A percentile compares a stretch with the other conserved stretches of the same genome.
Conservation (phyloP, 2,329 filamentous ascomycete species). For the Phaeosphaeria sp. region DNA sequence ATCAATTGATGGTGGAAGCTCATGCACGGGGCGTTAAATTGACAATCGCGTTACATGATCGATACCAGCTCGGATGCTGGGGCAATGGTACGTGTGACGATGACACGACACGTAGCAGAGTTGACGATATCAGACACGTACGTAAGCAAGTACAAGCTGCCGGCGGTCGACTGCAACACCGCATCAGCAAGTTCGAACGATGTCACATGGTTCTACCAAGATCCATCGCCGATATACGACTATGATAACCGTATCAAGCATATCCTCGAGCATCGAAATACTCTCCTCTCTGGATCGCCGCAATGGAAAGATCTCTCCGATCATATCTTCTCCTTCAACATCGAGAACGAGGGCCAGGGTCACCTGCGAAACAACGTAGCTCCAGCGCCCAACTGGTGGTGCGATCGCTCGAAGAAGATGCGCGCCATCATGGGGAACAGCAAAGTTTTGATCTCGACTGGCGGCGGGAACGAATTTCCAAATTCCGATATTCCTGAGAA, state of each 20-base stretch:
- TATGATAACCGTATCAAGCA: constrained; percentile 12
- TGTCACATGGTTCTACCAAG: constrained; percentile 11
- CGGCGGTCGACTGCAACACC: constrained; percentile 2
- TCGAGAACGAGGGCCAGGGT: constrained; percentile 12
- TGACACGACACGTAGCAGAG: too few species aligned
- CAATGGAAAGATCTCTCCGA: constrained; percentile 11
- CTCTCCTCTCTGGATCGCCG: not conserved
- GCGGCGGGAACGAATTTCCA: constrained; percentile 7
- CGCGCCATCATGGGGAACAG: constrained; percentile 9
- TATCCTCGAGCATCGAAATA: constrained; percentile 3
- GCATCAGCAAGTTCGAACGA: constrained; percentile 6
- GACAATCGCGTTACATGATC: constrained; percentile 11
- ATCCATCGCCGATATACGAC: constrained; percentile 11
- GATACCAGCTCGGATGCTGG: constrained; percentile 11
- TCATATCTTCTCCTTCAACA: constrained; percentile 12
- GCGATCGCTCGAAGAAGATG: constrained; percentile 14
- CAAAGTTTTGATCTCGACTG: constrained; percentile 10
- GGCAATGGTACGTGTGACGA: constrained; percentile 3
- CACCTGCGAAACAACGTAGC: constrained; percentile 9
- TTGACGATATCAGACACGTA: not conserved
- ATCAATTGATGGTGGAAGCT: constrained; percentile 10
- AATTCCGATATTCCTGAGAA: constrained; percentile 8
- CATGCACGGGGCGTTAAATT: constrained; percentile 6
- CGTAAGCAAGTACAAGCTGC: constrained; percentile 1
- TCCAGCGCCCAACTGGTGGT: constrained; percentile 10